Conservation (phyloP, 2,329 filamentous ascomycete species). For the Helotiales sp. region DNA sequence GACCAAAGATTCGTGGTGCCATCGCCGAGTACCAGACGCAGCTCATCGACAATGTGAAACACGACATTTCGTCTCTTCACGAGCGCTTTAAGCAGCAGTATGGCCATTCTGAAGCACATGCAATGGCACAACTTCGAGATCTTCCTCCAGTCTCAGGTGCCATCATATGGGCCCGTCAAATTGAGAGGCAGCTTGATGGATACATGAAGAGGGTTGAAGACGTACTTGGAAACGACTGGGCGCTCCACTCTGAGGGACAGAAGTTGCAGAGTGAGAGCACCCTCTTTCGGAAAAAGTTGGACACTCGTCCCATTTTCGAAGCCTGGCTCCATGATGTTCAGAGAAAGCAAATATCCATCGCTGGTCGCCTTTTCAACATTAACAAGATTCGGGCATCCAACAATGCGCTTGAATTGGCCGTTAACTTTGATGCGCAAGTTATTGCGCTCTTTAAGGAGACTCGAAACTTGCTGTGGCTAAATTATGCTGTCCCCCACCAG, state of each 20-base stretch:
- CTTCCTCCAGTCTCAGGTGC: slow-evolving; percentile 94
- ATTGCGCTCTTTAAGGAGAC: slow-evolving; percentile 99
- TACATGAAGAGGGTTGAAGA: slow-evolving; percentile 99
- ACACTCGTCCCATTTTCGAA: slow-evolving; percentile 91
- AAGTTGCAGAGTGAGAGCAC: slow-evolving; percentile 91
- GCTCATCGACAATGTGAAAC: slow-evolving; percentile 96
- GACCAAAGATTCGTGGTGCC: slow-evolving; percentile 97
- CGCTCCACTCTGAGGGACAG: slow-evolving; percentile 90
- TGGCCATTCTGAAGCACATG: slow-evolving; percentile 94
- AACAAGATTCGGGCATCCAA: slow-evolving; percentile 87
- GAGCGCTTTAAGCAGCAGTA: slow-evolving; percentile 99
- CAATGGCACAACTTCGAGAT: slow-evolving; percentile 97
- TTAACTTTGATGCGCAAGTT: slow-evolving; percentile 97
- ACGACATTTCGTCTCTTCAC: slow-evolving; percentile 90
- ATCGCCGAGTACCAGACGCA: slow-evolving; percentile 98
- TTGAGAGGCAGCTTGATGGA: slow-evolving; percentile 90
- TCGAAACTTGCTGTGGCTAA: slow-evolving; percentile 92
- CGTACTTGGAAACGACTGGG: slow-evolving; percentile 93
- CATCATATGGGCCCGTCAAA: slow-evolving; percentile 97
- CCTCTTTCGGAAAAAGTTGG: slow-evolving; percentile 93
- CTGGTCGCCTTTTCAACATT: slow-evolving; percentile 90
- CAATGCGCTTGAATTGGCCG: slow-evolving; percentile 82
- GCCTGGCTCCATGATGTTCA: slow-evolving; percentile 93
- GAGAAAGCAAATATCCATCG: slow-evolving; percentile 86
- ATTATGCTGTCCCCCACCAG: slow-evolving; percentile 90